Evolutionary conservation across 176 grass and related monocot species (phyloP), one percentile per base, ranked within the genome.

Genomic region (Avena insularis): DNA sequence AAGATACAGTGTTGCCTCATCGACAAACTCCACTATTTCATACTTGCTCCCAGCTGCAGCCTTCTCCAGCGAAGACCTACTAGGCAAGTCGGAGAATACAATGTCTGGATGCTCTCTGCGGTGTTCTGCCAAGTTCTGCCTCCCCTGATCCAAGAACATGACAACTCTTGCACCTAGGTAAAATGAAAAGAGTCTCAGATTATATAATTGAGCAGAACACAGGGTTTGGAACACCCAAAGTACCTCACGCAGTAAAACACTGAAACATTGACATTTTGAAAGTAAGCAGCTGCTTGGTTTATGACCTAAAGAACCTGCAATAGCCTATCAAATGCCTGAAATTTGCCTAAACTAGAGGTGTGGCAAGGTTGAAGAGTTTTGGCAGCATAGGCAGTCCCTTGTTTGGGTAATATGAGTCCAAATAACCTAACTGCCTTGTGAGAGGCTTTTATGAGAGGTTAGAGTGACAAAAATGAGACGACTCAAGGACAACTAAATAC

Each of bases 61-160:
- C 33, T 94, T 93, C 82, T 91, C 88, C 62, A 98, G 77, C 0
- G 35, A 62, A 71, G 86, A 43, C 45, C 68, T 91, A 53, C 80
- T 88, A 16, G 96, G 96, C 76, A 96, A 92, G 85, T 96, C 87
- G 11, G 68, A 43, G 17, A 85, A 94, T 60, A 91, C 87, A 82
- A 92, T 68, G 61, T 95, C 93, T 40, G 90, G 90, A 78, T 84
- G 79, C 64, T 94, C 88, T 55, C 82, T 81, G 77, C 91, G 91
- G 71, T 92, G 83, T 82, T 83, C 83, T 40, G 92, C 93, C 53
- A 96, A 79, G 51, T 63, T 88, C 49, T 90, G 79, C 75, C 92
- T 94, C 75, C 92, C 93, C 86, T 91, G 90, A 68, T 98, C 93
- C 72, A 98, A 83, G 84, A 93, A 91, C 69, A 98, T 94, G 27